A percentile compares a stretch with the other conserved stretches of the same genome.
These are phyloP conservation scores for Kluyveromyces marxianus DNA, from an alignment of 1,139 yeast species.

Conservation along the genomic window DNA sequence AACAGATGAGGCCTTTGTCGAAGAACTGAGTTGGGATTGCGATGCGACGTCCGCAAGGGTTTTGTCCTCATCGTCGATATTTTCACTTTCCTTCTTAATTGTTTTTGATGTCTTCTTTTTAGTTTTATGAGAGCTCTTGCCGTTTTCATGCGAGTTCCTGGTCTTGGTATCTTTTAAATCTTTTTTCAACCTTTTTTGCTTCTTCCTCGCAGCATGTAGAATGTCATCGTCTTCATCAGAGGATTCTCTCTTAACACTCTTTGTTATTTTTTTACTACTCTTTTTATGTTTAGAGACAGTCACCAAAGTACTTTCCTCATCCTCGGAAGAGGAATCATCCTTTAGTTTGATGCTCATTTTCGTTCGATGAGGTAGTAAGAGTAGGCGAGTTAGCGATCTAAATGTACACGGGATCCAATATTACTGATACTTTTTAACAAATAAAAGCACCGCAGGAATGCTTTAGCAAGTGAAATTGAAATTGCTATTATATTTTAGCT, in stretches of 20 bases:
- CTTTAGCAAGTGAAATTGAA: too few relatives aligned
- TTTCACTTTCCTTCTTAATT: constrained; percentile 6
- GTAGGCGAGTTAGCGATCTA: too few relatives aligned
- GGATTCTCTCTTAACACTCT: not conserved
- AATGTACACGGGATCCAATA: too few relatives aligned
- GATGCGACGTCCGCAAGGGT: constrained; percentile 3
- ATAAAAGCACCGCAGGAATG: too few relatives aligned
- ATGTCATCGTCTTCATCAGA: constrained; percentile 15
- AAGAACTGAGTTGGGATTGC: not conserved
- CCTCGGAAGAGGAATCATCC: constrained; percentile 10
- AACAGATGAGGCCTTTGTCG: not conserved
- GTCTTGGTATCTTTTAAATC: not conserved
- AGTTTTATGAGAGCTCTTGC: not conserved
- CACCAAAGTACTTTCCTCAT: constrained; percentile 7
- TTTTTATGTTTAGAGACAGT: not conserved
- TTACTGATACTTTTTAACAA: too few relatives aligned
- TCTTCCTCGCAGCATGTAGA: constrained; percentile 8
- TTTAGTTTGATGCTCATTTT: constrained; percentile 11
- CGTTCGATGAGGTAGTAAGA: not conserved
- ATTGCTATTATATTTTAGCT: too few relatives aligned
- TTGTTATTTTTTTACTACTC: constrained; percentile 6
- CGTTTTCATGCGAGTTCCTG: not conserved
- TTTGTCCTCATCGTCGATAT: constrained; percentile 11
- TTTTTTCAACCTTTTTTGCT: constrained; percentile 5
- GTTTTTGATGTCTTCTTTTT: constrained; percentile 1